These are phyloP conservation scores for Trametopsis cervina DNA, from an alignment of 768 basidiomycete genomes.

Conservation along the genomic window DNA sequence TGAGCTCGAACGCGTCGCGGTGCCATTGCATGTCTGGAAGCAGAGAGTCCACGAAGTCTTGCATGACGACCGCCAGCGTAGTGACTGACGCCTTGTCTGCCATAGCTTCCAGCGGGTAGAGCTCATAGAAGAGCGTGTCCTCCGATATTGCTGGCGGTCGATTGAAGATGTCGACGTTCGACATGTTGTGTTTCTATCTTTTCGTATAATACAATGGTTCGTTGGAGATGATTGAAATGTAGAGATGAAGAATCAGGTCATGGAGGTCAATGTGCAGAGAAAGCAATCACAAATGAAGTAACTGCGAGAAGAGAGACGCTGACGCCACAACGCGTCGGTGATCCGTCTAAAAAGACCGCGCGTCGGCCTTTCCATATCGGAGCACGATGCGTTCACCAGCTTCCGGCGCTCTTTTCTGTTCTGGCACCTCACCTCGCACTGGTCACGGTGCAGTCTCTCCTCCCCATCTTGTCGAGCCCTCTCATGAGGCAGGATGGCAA, in stretches of 20 bases:
- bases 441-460: not conserved
- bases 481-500: slow-evolving; percentile 34
- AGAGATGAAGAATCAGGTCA: no score
- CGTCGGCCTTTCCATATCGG: not conserved
- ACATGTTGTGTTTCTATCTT: not conserved
- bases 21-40: slow-evolving; percentile 75
- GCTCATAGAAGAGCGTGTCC: slow-evolving; percentile 73
- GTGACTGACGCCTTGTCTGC: slow-evolving; percentile 56
- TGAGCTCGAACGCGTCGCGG: slow-evolving; percentile 75
- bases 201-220: not conserved
- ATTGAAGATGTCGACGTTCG: slow-evolving; percentile 70
- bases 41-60: slow-evolving; percentile 42
- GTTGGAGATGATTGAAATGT: no score
- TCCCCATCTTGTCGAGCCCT: slow-evolving; percentile 1
- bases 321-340: not conserved
- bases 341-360: no score
- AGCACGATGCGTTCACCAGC: slow-evolving; percentile 3
- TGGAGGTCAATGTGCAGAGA: not conserved
- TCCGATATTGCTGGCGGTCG: slow-evolving; percentile 74
- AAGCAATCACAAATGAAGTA: not conserved
- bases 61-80: slow-evolving; percentile 64
- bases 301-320: not conserved
- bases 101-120: slow-evolving; percentile 53
- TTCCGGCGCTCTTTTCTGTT: not conserved
- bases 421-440: not conserved